Percentiles rank a stretch among this genome's conserved stretches.
Evolutionary conservation across 768 basidiomycete species (phyloP).

Genomic region (Hericium coralloides): DNA sequence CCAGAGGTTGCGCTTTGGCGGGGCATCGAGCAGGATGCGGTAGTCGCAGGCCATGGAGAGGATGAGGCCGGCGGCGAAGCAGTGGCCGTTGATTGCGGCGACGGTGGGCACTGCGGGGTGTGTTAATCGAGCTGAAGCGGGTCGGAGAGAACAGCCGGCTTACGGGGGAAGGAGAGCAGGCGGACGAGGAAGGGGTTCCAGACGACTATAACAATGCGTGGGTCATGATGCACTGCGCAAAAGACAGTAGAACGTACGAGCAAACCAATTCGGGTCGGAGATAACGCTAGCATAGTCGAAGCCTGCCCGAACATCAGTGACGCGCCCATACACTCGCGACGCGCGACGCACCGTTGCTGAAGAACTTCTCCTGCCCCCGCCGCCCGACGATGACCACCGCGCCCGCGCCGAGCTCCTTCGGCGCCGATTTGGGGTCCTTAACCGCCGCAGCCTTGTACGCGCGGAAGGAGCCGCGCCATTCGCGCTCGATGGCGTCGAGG

Average conservation of each 20-base stretch:
- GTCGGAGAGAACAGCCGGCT: constrained; percentile 15
- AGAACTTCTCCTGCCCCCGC: constrained; percentile 76
- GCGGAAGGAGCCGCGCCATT: constrained; percentile 53
- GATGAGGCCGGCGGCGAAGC: constrained; percentile 79
- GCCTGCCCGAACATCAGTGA: constrained; percentile 27
- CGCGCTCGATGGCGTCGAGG: constrained; percentile 60
- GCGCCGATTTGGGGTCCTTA: neutral
- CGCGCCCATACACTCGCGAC: neutral
- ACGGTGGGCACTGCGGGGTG: constrained; percentile 55
- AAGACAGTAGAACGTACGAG: constrained; percentile 31
- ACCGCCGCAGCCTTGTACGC: constrained; percentile 18
- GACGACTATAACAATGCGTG: neutral
- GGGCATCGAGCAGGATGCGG: constrained; percentile 74
- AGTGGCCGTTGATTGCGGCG: constrained; percentile 78
- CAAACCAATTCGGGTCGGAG: constrained; percentile 54
- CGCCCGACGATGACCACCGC: constrained; percentile 73
- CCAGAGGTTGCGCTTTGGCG: constrained; percentile 60
- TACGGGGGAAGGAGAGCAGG: constrained; percentile 71
- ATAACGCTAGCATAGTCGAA: constrained; percentile 50
- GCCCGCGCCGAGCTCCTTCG: constrained; percentile 45
- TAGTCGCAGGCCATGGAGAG: constrained; percentile 80
- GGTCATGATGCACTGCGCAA: neutral
- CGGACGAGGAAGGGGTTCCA: constrained; percentile 67
- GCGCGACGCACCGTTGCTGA: constrained; percentile 58
- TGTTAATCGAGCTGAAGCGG: neutral